Evolutionary conservation across 768 basidiomycete species (phyloP).

Genomic region (Tricholoma saponaceum): DNA sequence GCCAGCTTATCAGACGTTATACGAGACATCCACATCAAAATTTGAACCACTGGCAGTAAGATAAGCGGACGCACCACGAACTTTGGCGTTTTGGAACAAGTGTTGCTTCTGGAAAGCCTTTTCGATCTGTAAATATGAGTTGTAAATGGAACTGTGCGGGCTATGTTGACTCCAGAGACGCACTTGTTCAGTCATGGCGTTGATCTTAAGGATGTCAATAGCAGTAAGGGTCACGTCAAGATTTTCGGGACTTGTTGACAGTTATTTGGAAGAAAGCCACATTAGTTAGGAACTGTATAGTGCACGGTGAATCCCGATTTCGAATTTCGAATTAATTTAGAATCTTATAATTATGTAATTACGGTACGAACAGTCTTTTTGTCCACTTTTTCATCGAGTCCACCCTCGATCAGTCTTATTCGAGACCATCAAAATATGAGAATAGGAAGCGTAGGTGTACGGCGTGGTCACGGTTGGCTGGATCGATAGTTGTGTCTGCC

Average conservation of each 20-base stretch:
- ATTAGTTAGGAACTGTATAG: conserved; percentile 37
- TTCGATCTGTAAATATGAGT: conserved; percentile 61
- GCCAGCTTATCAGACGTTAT: conserved; percentile 45
- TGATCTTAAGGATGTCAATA: conserved; percentile 40
- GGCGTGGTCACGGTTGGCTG: no score
- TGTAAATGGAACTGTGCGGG: neutral
- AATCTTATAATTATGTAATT: no score
- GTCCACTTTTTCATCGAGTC: no score
- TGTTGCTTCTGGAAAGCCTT: conserved; percentile 98
- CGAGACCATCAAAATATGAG: no score
- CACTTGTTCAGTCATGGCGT: conserved; percentile 63
- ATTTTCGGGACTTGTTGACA: conserved; percentile 37
- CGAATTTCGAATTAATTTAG: neutral
- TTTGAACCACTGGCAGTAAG: neutral
- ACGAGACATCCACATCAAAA: conserved; percentile 2
- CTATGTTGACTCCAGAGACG: conserved; percentile 11
- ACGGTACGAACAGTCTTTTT: no score
- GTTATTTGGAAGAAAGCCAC: conserved; percentile 42
- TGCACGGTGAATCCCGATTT: conserved; percentile 24
- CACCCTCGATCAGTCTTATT: no score
- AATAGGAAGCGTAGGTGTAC: no score
- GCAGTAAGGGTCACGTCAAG: conserved; percentile 22
- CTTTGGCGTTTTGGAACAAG: conserved; percentile 97
- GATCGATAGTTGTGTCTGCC: no score
- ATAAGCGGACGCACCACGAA: conserved; percentile 62